Base-by-base conservation (phyloP, 1,284 basidiomycete genomes). In the Cystobasidiaceae sp. region DNA sequence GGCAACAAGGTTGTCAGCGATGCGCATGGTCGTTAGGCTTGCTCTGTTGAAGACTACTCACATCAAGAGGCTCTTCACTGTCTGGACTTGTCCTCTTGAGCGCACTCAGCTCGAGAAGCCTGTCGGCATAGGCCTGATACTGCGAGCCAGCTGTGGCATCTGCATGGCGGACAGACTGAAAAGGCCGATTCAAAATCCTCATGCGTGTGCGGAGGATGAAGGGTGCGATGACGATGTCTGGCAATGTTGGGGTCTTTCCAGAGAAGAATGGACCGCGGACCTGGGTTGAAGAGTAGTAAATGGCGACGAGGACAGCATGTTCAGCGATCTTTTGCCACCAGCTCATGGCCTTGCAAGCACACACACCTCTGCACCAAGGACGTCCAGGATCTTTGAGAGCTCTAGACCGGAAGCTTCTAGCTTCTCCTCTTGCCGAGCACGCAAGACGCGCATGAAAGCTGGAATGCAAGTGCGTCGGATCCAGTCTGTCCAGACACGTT, bases 401-500 rank as follows among this genome's bases (percentile, higher is more conserved):
- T 64, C 52, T 15, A 56, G 23, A 25, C 49, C 37, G 17, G 61
- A 64, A n/a, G 61, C 61, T 56, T 64, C 51, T 15, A 55, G 33
- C 37, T 56, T 64, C 37, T 64, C 61, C 21, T 49, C 52, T 25
- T 64, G 41, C 27, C 52, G 41, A 21, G 61, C 46, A 32, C 61
- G 51, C 13, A 64, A 45, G 2, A 64, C 61, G 9, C 61, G 39
- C 61, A 64, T 64, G 34, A 64, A 64, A 28, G 51, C 46, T 17
- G 61, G 61, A 39, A 64, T 64, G 44, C 61, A 64, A 25, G 51
- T 64, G 28, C 61, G 44, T 44, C 61, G 52, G n/a, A 64, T 43
- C 61, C 61, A 64, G 44, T 64, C 61, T 55, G 45, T 48, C 61
- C 61, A 64, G 19, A 55, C 61, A 46, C 61, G 19, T 49, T 64